Conservation (phyloP, 2,329 filamentous ascomycete species). For the Colletotrichum somersetense region DNA sequence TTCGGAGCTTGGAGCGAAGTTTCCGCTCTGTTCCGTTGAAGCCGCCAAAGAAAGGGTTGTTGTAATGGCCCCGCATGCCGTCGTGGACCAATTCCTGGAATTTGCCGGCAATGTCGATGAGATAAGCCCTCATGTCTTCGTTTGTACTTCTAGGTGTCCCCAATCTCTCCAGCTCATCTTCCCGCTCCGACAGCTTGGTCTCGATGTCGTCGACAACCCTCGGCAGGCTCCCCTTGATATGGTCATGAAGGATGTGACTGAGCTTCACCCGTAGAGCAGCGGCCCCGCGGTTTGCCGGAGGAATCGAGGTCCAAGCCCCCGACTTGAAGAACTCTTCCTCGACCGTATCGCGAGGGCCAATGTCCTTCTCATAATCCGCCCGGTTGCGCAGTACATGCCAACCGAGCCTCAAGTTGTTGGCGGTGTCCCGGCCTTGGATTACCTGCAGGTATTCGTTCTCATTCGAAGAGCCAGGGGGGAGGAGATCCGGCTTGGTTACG, state of each 20-base stretch:
- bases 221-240: conserved; percentile 47
- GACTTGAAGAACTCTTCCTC: conserved; percentile 51
- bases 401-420: conserved; percentile 55
- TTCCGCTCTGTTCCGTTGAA: conserved; percentile 43
- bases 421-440: conserved; percentile 49
- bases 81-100: conserved; percentile 52
- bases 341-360: conserved; percentile 46
- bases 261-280: conserved; percentile 51
- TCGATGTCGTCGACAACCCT: conserved; percentile 48
- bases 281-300: conserved; percentile 50
- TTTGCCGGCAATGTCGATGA: conserved; percentile 52
- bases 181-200: conserved; percentile 42
- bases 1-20: conserved; percentile 49
- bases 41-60: conserved; percentile 54
- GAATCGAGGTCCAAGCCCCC: conserved; percentile 46
- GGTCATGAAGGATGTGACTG: conserved; percentile 49
- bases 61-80: conserved; percentile 49
- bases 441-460: conserved; percentile 55
- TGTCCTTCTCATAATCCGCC: conserved; percentile 47
- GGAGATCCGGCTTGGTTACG: conserved; percentile 68
- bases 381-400: conserved; percentile 69
- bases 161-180: conserved; percentile 42
- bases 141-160: conserved; percentile 43
- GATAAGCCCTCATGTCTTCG: conserved; percentile 49
- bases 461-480: conserved; percentile 53